phyloP scores from a whole-genome alignment of 2,329 filamentous ascomycete genomes.

The Colletotrichum costaricense region DNA sequence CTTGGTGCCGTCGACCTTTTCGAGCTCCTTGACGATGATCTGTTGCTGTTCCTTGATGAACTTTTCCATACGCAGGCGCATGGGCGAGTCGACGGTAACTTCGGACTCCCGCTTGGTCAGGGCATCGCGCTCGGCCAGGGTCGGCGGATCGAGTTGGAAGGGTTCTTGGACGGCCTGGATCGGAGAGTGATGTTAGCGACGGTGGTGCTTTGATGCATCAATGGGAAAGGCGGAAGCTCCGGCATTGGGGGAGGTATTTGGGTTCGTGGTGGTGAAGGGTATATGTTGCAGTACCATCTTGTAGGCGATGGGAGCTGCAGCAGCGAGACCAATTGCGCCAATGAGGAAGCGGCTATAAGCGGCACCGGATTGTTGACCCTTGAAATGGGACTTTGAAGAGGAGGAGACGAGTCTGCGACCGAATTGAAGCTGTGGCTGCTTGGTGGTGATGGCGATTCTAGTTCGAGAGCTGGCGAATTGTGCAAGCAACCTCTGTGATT shows the following conservation, averaged over 20 bases:
- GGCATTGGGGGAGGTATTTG: not conserved
- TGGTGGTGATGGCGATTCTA: conserved; percentile 20
- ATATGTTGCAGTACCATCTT: conserved; percentile 62
- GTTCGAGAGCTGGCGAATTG: conserved; percentile 23
- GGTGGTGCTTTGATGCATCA: conserved; percentile 17
- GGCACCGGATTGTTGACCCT: conserved; percentile 24
- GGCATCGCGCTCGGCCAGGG: conserved; percentile 87
- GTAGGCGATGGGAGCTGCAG: conserved; percentile 65
- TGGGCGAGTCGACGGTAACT: conserved; percentile 83
- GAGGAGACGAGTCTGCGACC: conserved; percentile 34
- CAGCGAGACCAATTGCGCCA: conserved; percentile 58
- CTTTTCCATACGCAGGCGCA: conserved; percentile 97
- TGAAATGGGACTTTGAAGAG: conserved; percentile 31
- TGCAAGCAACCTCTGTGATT: conserved; percentile 31
- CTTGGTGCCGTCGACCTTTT: conserved; percentile 83
- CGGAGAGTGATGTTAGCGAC: conserved; percentile 24
- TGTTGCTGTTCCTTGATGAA: conserved; percentile 95
- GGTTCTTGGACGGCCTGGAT: conserved; percentile 55
- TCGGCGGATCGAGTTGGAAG: conserved; percentile 68
- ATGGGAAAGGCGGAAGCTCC: conserved; percentile 6
- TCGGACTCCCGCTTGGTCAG: conserved; percentile 82
- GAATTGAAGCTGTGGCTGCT: conserved; percentile 19
- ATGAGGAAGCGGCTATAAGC: conserved; percentile 35
- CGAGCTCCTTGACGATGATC: conserved; percentile 85
- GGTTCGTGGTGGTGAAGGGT: conserved; percentile 21